Base-by-base conservation (phyloP, 148 eudicot species). In the Rhododendron vialii region DNA sequence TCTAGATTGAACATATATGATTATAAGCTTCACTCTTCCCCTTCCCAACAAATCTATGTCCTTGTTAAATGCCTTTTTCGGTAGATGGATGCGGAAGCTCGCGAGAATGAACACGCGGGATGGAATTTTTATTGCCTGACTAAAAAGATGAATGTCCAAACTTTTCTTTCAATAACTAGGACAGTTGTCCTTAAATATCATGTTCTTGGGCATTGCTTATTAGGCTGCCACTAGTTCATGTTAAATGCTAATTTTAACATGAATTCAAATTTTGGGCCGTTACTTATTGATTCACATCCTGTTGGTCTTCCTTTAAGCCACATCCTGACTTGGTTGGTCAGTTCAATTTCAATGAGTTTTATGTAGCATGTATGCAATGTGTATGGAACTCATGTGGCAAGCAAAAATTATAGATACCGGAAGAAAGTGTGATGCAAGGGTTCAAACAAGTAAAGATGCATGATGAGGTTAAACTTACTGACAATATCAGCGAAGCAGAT, bases 401-500 rank as follows among this genome's bases (percentile, higher is more conserved):
- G 88, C 88, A 82, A 86, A 87, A 89, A 61, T 84, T 91, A 22
- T 90, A 96, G 99, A 93, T 96, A 77, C 90, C 93, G 76, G 98
- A 96, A 90, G 89, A 95, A 86, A 93, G 93, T 86, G 88, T 93
- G 82, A 67, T 91, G 33, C 99, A 95, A 91, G 99, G 93, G 91
- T 89, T 96, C 74, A 93, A 91, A 81, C 96, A 92, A 78, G 86
- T 95, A 89, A 93, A 89, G 86, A 88, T 93, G 90, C 92, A 92
- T 22, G 92, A 89, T 75, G 88, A 85, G 69, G 84, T 96, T 85
- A 93, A 87, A 90, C 84, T 94, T 90, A 95, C 98, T 47, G 99
- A 96, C 87, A 92, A 96, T 89, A 89, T 96, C 81, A 92, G 95
- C 51, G 96, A 95, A 89, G 98, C 99, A 87, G 98, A 96, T 89